Percentiles rank a stretch among this genome's conserved stretches.
phyloP scores from a whole-genome alignment of 805 yeast genomes.

The Wickerhamiella nectarea region DNA sequence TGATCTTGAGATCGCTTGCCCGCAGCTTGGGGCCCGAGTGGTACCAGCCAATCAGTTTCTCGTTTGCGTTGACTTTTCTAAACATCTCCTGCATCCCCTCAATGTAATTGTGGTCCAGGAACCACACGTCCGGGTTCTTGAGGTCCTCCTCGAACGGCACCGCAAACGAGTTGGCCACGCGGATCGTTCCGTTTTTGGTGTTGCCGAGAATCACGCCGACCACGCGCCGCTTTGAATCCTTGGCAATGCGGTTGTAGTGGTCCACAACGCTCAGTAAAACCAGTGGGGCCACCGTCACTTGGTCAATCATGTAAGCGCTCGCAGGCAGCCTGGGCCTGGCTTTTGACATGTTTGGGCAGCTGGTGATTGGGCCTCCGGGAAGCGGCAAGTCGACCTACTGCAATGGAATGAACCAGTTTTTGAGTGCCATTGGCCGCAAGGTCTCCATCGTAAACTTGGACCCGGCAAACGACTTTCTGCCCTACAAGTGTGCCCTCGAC shows the following conservation, averaged over 20 bases:
- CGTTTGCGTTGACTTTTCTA: slow-evolving; percentile 94
- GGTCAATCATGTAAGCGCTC: slow-evolving; percentile 7
- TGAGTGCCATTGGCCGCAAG: slow-evolving; percentile 86
- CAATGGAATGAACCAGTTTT: slow-evolving; percentile 78
- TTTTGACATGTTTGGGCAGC: slow-evolving; percentile 50
- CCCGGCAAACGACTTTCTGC: slow-evolving; percentile 69
- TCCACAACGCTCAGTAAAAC: slow-evolving; percentile 90
- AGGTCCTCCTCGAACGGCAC: slow-evolving; percentile 97
- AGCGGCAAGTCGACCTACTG: slow-evolving; percentile 94
- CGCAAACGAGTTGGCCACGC: slow-evolving; percentile 86
- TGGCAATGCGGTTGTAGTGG: slow-evolving; percentile 80
- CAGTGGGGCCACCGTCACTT: slow-evolving; percentile 88
- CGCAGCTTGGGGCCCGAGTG: slow-evolving; percentile 92
- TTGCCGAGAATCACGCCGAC: slow-evolving; percentile 93
- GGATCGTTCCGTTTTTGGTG: slow-evolving; percentile 38
- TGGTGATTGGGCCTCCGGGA: slow-evolving; percentile 97
- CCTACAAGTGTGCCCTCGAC: slow-evolving; percentile 64
- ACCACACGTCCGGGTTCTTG: slow-evolving; percentile 85
- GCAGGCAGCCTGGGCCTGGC: too few species aligned
- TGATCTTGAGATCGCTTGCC: slow-evolving; percentile 78
- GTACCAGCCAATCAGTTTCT: slow-evolving; percentile 96
- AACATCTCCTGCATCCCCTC: slow-evolving; percentile 97
- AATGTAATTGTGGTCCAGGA: slow-evolving; percentile 88
- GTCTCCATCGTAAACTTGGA: slow-evolving; percentile 77
- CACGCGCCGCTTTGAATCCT: slow-evolving; percentile 63